Conservation (phyloP, 164 flowering plant genomes). For the Saururus chinensis region DNA sequence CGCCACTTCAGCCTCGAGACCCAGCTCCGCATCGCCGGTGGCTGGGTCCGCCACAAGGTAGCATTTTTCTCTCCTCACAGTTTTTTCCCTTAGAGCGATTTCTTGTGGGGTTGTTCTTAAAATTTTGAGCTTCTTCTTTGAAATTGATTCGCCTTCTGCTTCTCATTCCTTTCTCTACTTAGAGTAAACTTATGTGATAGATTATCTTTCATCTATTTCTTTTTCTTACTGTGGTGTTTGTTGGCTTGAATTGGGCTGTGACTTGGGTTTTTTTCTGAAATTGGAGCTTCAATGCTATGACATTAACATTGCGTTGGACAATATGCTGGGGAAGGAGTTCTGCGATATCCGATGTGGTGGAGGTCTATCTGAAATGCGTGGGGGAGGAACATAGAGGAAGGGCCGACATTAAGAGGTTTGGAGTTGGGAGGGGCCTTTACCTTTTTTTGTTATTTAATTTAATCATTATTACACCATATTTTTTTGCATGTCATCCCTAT, state of each 20-base stretch:
- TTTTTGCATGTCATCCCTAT: too few species aligned
- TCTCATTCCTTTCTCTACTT: neutral
- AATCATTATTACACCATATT: too few species aligned
- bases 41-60: constrained; percentile 99
- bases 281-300: constrained; percentile 40
- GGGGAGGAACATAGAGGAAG: constrained; percentile 61
- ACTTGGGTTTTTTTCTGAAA: neutral
- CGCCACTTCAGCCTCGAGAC: constrained; percentile 58
- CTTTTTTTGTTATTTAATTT: neutral
- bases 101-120: neutral
- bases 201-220: too few species aligned
- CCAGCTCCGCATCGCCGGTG: constrained; percentile 96
- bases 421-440: neutral
- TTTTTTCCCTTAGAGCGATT: too few species aligned
- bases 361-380: constrained; percentile 39
- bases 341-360: constrained; percentile 72
- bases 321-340: constrained; percentile 78
- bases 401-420: constrained; percentile 61
- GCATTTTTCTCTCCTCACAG: neutral
- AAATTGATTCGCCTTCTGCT: neutral
- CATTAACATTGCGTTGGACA: constrained; percentile 86
- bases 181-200: neutral
- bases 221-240: neutral
- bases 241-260: neutral
- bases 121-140: neutral